Percentiles rank a stretch among this genome's conserved stretches.
These are phyloP conservation scores for Comarum palustre DNA, from an alignment of 306 rosid genomes.

Conservation along the genomic window DNA sequence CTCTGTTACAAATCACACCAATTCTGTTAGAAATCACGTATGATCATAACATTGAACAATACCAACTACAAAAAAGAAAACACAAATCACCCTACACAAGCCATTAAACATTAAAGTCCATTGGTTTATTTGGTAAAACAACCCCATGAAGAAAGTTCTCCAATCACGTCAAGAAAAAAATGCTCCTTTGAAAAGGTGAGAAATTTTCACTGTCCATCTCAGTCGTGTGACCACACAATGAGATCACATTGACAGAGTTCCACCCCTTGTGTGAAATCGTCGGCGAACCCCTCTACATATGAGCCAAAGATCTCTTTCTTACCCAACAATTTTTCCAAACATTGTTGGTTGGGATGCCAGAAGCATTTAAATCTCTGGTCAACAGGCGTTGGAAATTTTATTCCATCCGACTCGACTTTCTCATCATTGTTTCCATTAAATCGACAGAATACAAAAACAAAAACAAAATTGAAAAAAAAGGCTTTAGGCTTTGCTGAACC, in stretches of 20 bases:
- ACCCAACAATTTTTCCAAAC: background rate
- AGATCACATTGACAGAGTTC: background rate
- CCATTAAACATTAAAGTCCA: background rate
- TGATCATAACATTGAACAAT: slow-evolving; percentile 10
- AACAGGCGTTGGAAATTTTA: background rate
- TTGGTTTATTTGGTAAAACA: background rate
- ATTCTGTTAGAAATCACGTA: slow-evolving; percentile 64
- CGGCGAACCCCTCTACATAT: background rate
- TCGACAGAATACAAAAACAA: background rate
- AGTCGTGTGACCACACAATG: background rate
- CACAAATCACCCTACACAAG: slow-evolving; percentile 1
- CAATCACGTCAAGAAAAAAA: background rate
- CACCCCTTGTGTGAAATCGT: background rate
- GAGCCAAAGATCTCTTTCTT: background rate
- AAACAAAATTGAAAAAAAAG: background rate
- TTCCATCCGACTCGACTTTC: background rate
- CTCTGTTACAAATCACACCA: slow-evolving; percentile 82
- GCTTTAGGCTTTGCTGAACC: background rate
- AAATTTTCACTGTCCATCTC: background rate
- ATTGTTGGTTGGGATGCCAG: background rate
- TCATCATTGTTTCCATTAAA: background rate
- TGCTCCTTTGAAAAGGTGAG: background rate
- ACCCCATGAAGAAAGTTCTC: background rate
- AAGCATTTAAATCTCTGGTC: background rate
- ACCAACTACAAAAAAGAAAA: slow-evolving; percentile 8